These are phyloP conservation scores for Cyphellophora attinorum DNA, from an alignment of 2,329 filamentous ascomycete genomes.

Conservation along the genomic window DNA sequence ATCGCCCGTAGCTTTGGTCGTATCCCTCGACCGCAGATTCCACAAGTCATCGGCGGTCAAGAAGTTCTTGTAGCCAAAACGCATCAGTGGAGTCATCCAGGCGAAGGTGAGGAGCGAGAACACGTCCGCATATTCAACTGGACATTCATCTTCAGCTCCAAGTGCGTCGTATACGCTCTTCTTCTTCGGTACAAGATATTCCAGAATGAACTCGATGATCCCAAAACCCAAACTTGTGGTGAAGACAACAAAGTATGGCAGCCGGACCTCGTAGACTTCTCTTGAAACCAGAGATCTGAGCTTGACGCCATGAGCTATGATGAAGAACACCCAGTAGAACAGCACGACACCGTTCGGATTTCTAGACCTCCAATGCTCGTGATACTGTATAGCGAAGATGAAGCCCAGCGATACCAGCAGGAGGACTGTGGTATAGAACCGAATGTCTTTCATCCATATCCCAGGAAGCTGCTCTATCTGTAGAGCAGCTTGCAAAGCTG, in stretches of 20 bases:
- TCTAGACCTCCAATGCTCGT: constrained; percentile 73
- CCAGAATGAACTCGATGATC: constrained; percentile 61
- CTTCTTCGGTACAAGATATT: constrained; percentile 80
- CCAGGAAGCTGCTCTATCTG: constrained; percentile 62
- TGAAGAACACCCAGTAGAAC: constrained; percentile 84
- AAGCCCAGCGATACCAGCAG: constrained; percentile 64
- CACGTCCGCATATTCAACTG: constrained; percentile 79
- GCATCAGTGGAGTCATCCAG: constrained; percentile 99
- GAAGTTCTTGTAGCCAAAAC: constrained; percentile 80
- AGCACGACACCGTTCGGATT: constrained; percentile 81
- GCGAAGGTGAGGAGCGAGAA: constrained; percentile 91
- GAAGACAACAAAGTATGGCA: constrained; percentile 71
- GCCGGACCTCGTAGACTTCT: constrained; percentile 54
- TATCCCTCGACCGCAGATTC: constrained; percentile 74
- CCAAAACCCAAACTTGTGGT: constrained; percentile 62
- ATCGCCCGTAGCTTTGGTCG: constrained; percentile 62
- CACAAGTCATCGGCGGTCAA: constrained; percentile 92
- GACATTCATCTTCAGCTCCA: constrained; percentile 59
- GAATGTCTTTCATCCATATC: constrained; percentile 71
- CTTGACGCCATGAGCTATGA: constrained; percentile 71
- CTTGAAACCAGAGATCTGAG: constrained; percentile 77
- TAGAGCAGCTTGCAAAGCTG: constrained; percentile 61
- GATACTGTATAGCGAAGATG: constrained; percentile 72
- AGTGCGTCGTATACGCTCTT: constrained; percentile 59
- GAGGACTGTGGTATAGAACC: constrained; percentile 70